Evolutionary conservation across 495 filamentous ascomycete genomes (phyloP).

Genomic region (Platismatia glauca): DNA sequence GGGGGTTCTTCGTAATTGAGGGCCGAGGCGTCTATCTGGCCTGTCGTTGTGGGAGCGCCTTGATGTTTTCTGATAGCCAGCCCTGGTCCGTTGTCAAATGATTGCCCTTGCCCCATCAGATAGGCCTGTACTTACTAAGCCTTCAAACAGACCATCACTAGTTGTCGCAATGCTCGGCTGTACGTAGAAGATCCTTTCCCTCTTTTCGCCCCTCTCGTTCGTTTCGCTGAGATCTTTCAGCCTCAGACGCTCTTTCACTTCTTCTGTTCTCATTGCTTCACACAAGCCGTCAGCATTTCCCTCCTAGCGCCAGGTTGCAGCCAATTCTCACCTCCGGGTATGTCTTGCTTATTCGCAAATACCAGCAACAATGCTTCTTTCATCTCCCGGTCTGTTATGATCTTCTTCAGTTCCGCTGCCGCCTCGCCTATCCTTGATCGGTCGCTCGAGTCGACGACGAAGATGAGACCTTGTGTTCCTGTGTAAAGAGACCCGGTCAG

Average conservation of each 20-base stretch:
- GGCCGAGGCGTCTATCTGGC: conserved; percentile 1
- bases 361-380: conserved; percentile 88
- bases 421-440: conserved; percentile 82
- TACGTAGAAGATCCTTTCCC: conserved; percentile 92
- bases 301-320: background rate
- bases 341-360: conserved; percentile 98
- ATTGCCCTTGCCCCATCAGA: background rate
- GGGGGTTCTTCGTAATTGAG: background rate
- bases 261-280: conserved; percentile 73
- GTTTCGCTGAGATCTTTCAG: conserved; percentile 77
- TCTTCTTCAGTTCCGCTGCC: conserved; percentile 78
- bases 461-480: conserved; percentile 95
- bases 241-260: conserved; percentile 78
- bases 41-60: conserved; percentile 48
- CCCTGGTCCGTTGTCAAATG: conserved; percentile 36
- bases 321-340: conserved; percentile 59
- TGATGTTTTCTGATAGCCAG: conserved; percentile 93
- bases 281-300: background rate
- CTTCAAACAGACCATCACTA: conserved; percentile 89
- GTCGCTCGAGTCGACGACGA: conserved; percentile 92
- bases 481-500: background rate
- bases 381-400: conserved; percentile 97
- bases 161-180: conserved; percentile 91
- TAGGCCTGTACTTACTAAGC: conserved; percentile 54
- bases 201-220: too few species aligned